Evolutionary conservation across 1,139 yeast species (phyloP), one percentile per base, ranked within the genome.

Genomic region (Kodamaea alishanica): DNA sequence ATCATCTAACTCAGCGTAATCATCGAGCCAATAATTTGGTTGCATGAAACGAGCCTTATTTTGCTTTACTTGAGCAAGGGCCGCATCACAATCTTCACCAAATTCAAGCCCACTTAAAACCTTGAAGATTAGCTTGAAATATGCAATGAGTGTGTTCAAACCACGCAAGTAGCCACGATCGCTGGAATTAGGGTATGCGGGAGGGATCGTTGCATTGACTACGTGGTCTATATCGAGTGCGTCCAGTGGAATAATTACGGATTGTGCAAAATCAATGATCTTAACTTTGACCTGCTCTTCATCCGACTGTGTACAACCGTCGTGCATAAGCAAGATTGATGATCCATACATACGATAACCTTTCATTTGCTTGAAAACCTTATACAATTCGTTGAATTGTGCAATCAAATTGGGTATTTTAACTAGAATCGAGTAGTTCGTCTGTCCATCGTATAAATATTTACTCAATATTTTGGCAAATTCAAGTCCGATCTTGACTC

Each of bases 301-400:
- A 6, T 47, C 48, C 22, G 46, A 41, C 8, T 39, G 35, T n/a
- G 49, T 37, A n/a, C 52, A 52, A 2, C 87, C 92, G 56, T 92
- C 98, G 59, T 90, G 90, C 81, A 92, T 87, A 49, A 94, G 70
- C 47, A 94, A 68, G 41, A 94, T 69, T 26, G 95, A 85, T 2
- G 96, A 84, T 0, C 98, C 99, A 59, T 92, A 94, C 59, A 94
- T 74, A 45, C 99, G 70, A 61, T 89, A 94, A n/a, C 95, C 92
- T 8, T 68, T 66, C 40, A 92, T 68, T 28, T 69, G 63, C 9
- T 60, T 52, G 43, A 89, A 76, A 10, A 84, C 77, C 2, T 55
- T 51, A 38, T 75, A 72, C 43, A 92, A 66, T 40, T 79, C 81
- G 35, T 71, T 70, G 37, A 92, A 60, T 41, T 82, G 81, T 28